phyloP scores from a whole-genome alignment of 139 green algal genomes.

The Micractinium conductrix region DNA sequence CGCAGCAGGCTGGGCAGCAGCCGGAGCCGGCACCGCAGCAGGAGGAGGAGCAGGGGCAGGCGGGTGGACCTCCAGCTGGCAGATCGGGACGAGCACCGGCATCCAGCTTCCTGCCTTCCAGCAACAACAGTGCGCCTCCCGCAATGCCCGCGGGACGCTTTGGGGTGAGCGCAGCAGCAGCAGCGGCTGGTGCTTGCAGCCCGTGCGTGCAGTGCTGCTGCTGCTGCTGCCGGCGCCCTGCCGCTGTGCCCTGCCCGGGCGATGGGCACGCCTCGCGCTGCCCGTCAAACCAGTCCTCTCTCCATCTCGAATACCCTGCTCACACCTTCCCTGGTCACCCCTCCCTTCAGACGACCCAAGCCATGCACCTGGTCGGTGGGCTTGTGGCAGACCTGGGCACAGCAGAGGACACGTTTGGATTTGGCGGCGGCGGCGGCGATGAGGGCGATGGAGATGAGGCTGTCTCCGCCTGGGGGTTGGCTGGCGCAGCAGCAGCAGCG shows the following conservation, averaged over 20 bases:
- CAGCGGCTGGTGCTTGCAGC: neutral
- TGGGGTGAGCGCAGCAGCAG: neutral
- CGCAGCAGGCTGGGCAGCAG: neutral
- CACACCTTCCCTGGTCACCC: no score
- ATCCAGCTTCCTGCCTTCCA: no score
- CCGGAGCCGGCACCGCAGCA: neutral
- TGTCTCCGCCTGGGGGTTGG: neutral
- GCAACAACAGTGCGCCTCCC: no score
- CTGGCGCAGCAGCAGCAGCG: neutral
- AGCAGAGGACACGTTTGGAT: neutral
- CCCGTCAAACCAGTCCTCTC: no score
- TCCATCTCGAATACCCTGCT: no score
- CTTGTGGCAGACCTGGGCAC: conserved; percentile 6
- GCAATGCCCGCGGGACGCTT: neutral
- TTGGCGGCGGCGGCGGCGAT: neutral
- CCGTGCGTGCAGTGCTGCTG: no score
- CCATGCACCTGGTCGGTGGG: neutral
- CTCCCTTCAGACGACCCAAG: neutral
- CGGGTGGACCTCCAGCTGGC: no score
- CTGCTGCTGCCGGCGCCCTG: no score
- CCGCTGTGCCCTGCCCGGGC: no score
- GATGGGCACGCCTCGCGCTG: no score
- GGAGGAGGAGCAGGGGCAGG: neutral
- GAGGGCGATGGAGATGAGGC: neutral
- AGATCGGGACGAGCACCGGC: no score